Percentiles rank a stretch among this genome's conserved stretches.
Conservation (phyloP, 2,329 filamentous ascomycete species). For the Zymoseptoria brevis region DNA sequence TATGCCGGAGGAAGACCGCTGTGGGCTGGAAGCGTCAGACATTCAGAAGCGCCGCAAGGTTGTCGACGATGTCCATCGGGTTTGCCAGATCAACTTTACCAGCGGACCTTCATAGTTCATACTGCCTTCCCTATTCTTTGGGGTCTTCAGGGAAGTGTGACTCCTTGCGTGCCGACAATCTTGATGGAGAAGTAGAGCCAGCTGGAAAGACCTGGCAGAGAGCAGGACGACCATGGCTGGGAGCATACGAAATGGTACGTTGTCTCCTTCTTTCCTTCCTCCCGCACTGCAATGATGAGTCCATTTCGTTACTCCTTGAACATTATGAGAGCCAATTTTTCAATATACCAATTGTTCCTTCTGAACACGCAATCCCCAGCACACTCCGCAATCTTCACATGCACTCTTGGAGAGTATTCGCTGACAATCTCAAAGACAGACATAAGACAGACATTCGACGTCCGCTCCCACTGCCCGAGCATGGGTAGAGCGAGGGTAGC, state of each 20-base stretch:
- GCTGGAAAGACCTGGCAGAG: too few relatives aligned
- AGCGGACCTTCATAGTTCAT: constrained; percentile 30
- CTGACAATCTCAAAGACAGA: neutral
- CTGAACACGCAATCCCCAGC: neutral
- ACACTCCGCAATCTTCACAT: neutral
- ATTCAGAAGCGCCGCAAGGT: constrained; percentile 4
- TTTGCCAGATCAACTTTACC: constrained; percentile 22
- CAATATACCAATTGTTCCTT: constrained; percentile 2
- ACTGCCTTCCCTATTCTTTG: constrained; percentile 15
- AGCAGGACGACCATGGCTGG: too few relatives aligned
- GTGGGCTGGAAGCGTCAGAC: constrained; percentile 22
- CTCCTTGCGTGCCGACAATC: constrained; percentile 27
- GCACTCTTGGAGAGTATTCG: neutral
- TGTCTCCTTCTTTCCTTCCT: neutral
- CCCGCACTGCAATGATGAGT: neutral
- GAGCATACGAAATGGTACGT: neutral
- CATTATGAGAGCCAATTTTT: neutral
- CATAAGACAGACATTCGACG: neutral
- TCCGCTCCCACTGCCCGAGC: neutral
- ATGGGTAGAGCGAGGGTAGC: neutral
- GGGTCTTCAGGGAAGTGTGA: constrained; percentile 23
- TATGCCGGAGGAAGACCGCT: constrained; percentile 22
- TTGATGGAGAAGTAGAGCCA: neutral
- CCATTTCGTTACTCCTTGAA: neutral
- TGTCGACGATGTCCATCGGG: neutral